Percentiles rank a stretch among this genome's conserved stretches.
Evolutionary conservation across 495 filamentous ascomycete genomes (phyloP).

Genomic region (Elasticomyces elasticus): DNA sequence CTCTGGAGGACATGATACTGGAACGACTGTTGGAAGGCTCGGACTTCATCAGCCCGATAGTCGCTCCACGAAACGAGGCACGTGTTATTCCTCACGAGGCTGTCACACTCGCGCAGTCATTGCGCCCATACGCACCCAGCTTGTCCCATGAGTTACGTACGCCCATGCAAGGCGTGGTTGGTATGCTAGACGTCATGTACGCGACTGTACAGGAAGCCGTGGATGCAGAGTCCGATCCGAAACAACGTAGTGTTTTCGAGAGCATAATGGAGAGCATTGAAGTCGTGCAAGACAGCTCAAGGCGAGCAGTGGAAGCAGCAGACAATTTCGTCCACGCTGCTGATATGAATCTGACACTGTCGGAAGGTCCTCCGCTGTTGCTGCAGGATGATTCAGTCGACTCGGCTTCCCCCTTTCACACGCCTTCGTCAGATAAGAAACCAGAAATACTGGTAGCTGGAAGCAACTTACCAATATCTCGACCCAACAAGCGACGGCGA

Average conservation of each 20-base stretch:
- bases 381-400: slow-evolving; percentile 16
- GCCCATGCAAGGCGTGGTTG: slow-evolving; percentile 78
- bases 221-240: slow-evolving; percentile 42
- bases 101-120: slow-evolving; percentile 49
- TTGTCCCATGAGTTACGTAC: slow-evolving; percentile 73
- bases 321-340: slow-evolving; percentile 85
- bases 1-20: slow-evolving; percentile 64
- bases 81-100: slow-evolving; percentile 43
- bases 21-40: slow-evolving; percentile 46
- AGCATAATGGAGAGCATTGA: slow-evolving; percentile 65
- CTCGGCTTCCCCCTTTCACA: slow-evolving; percentile 9
- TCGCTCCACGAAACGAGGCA: slow-evolving; percentile 21
- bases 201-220: slow-evolving; percentile 64
- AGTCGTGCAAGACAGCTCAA: slow-evolving; percentile 70
- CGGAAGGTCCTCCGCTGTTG: slow-evolving; percentile 39
- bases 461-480: slow-evolving; percentile 21
- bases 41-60: slow-evolving; percentile 24
- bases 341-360: slow-evolving; percentile 74
- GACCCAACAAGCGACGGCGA: slow-evolving; percentile 26
- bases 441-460: slow-evolving; percentile 30
- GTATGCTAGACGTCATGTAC: slow-evolving; percentile 81
- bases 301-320: slow-evolving; percentile 68
- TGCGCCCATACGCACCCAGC: slow-evolving; percentile 70
- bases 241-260: slow-evolving; percentile 47
- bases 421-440: slow-evolving; percentile 13